Evolutionary conservation across 148 eudicot species (phyloP), one percentile per base, ranked within the genome.

Genomic region (Spergularia marina): DNA sequence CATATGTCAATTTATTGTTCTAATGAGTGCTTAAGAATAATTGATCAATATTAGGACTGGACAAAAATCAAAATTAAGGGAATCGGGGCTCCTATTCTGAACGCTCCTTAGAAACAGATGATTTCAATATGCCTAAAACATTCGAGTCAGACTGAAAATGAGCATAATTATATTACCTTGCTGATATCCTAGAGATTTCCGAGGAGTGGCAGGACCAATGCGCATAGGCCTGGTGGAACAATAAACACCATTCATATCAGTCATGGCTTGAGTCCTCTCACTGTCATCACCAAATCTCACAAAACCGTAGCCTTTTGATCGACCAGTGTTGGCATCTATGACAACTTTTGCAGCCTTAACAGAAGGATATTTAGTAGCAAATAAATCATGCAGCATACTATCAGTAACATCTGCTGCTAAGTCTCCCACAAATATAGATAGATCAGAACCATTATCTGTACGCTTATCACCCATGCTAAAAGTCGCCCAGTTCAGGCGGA

Each of bases 311-410:
- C 98, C 98, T 74, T 92, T 94, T 23, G 98, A 94, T 8, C 98
- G 89, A 51, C 97, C 96, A 56, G 97, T 89, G 69, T 85, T 95
- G 70, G 88, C 89, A 83, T 95, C 98, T 54, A 90, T 90, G 60
- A 95, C 97, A 81, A 95, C 97, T 81, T 95, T 95, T 70, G 96
- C 98, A 83, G 90, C 97, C 86, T 95, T 95, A 70, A 95, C 94
- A 78, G 98, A 92, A 13, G 92, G 86, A 75, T 89, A 95, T 81
- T 88, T 92, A 76, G 76, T 84, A 36, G 92, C 82, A 87, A 95
- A 95, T 18, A 91, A 88, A 73, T 92, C 96, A 44, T 87, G 91
- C 73, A 95, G 81, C 75, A 95, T 71, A 44, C 73, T 82, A 87
- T 95, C 97, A 68, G 94, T 88, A 53, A 95, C 98, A 83, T 95